phyloP scores from a whole-genome alignment of 148 eudicot species.

The Spergularia bocconei region DNA sequence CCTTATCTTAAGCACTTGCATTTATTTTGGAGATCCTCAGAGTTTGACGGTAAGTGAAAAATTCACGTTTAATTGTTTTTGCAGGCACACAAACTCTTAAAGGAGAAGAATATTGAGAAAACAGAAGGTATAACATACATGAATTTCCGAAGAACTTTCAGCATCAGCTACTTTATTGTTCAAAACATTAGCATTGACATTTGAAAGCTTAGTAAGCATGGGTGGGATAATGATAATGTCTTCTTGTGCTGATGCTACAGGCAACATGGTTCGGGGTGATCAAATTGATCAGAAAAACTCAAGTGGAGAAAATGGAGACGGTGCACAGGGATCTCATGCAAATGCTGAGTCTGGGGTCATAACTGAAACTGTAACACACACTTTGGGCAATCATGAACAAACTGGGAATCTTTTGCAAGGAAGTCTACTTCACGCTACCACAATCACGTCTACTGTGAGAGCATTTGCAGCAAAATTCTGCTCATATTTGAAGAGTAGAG shows the following conservation, averaged over 20 bases:
- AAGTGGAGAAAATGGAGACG: slow-evolving; percentile 26
- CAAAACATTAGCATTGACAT: not conserved
- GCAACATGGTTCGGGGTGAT: slow-evolving; percentile 27
- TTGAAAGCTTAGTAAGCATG: too few species aligned
- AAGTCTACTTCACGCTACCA: slow-evolving; percentile 25
- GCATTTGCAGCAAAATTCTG: slow-evolving; percentile 32
- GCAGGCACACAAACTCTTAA: slow-evolving; percentile 78
- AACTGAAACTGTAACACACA: slow-evolving; percentile 25
- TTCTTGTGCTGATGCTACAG: slow-evolving; percentile 21
- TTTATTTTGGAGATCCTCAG: slow-evolving; percentile 16
- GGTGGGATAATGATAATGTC: not conserved
- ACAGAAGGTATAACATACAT: slow-evolving; percentile 39
- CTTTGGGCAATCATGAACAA: slow-evolving; percentile 27
- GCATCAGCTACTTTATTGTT: not conserved
- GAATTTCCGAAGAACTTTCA: slow-evolving; percentile 1
- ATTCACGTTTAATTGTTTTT: slow-evolving; percentile 20
- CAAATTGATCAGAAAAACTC: slow-evolving; percentile 33
- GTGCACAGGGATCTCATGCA: slow-evolving; percentile 22
- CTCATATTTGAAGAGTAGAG: slow-evolving; percentile 23
- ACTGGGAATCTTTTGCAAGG: slow-evolving; percentile 25
- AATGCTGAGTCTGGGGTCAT: slow-evolving; percentile 29
- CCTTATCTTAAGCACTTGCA: slow-evolving; percentile 9
- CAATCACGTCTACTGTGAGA: slow-evolving; percentile 38
- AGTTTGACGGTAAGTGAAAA: slow-evolving; percentile 19
- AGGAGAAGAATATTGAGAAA: slow-evolving; percentile 64